These are phyloP conservation scores for Ophiocordyceps sinensis DNA, from an alignment of 2,329 filamentous ascomycete genomes.

Conservation along the genomic window DNA sequence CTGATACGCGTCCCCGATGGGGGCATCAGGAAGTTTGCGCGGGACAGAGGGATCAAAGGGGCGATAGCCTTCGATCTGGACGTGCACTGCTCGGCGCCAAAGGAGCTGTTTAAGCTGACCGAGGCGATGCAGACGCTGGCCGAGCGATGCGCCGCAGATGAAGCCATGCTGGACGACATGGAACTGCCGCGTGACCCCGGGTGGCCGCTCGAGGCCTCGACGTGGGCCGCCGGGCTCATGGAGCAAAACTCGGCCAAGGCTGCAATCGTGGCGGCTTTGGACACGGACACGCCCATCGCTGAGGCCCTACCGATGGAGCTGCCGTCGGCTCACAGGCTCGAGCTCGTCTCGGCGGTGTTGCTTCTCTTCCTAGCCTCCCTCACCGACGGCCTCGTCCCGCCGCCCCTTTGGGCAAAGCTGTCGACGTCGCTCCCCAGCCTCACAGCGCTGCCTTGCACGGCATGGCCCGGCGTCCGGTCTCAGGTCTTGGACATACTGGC, in stretches of 20 bases:
- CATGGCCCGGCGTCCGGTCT: conserved; percentile 28
- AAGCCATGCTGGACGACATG: conserved; percentile 43
- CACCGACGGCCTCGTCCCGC: conserved; percentile 64
- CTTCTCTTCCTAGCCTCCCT: conserved; percentile 62
- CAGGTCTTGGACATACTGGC: conserved; percentile 60
- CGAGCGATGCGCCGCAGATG: conserved; percentile 43
- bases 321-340: conserved; percentile 52
- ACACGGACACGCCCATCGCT: conserved; percentile 49
- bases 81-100: conserved; percentile 66
- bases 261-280: conserved; percentile 50
- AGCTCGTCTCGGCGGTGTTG: conserved; percentile 58
- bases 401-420: conserved; percentile 54
- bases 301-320: conserved; percentile 48
- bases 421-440: conserved; percentile 39
- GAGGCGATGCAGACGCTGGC: conserved; percentile 53
- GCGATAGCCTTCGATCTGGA: conserved; percentile 40
- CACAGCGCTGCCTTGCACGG: conserved; percentile 9
- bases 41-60: conserved; percentile 22
- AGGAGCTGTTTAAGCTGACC: conserved; percentile 80
- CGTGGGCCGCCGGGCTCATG: conserved; percentile 14
- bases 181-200: conserved; percentile 37
- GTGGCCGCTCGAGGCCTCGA: conserved; percentile 42
- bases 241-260: conserved; percentile 15
- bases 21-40: conserved; percentile 46
- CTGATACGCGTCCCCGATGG: conserved; percentile 75